Evolutionary conservation across 148 eudicot species (phyloP), one percentile per base, ranked within the genome.

Genomic region (Salicornia ramosissima): DNA sequence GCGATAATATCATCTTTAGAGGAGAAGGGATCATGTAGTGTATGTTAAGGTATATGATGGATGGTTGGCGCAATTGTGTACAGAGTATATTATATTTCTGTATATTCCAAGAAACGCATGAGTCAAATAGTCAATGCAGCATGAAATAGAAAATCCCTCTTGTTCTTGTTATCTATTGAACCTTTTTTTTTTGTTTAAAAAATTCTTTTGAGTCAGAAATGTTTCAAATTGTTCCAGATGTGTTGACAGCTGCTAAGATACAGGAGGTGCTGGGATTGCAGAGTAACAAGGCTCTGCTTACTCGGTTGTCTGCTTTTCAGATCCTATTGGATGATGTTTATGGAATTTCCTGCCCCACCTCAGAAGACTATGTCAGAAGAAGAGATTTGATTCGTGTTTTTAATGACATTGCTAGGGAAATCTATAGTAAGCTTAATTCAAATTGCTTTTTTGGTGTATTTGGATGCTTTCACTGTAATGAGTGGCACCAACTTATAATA

Each of bases 401-500:
- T 68, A 93, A 90, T 76, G 83, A 70, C 30, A 90, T 93, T 29
- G 90, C 96, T 56, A 88, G 69, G 71, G 96, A 93, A 74, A 64
- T 88, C 24, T 90, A 79, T 77, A 96, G 98, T 90, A 88, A 74
- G 59, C 68, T 30, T 45, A 1, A 25, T 40, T 10, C 21, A 30
- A 43, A 6, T 21, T 56, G 16, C 63, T 5, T 40, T n/a, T 36
- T 13, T 14, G n/a, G 24, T 26, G 30, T 71, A 16, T 10, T 12
- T 28, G 1, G 55, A 14, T 21, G 25, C 9, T n/a, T 46, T 56
- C 39, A 6, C 22, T 2, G 16, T 58, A 30, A 10, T 22, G 14
- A 58, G 39, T 58, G 36, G 31, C 4, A 22, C 24, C 52, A 28
- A 2, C 28, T 42, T 56, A 42, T 21, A 58, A 29, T 29, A 13